phyloP scores from a whole-genome alignment of 306 rosid species.

The Dicorynia guianensis region DNA sequence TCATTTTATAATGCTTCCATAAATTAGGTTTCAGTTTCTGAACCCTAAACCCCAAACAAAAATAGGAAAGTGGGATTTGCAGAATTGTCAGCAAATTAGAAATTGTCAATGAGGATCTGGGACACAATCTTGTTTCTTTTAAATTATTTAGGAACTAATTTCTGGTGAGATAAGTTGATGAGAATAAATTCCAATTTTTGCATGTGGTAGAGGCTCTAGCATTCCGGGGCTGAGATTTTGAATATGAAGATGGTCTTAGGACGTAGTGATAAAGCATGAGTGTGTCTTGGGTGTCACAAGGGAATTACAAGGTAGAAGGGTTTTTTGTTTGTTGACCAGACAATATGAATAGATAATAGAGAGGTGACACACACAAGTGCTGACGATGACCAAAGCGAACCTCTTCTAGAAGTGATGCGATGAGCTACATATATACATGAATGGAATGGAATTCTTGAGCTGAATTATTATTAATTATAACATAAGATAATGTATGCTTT shows the following conservation, averaged over 20 bases:
- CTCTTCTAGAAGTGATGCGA: constrained; percentile 15
- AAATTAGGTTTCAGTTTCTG: no score
- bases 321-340: neutral
- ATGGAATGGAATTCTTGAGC: neutral
- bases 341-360: neutral
- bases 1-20: constrained; percentile 19
- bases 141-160: constrained; percentile 1
- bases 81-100: neutral
- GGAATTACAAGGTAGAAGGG: neutral
- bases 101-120: neutral
- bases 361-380: neutral
- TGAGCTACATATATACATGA: neutral
- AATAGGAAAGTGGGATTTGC: neutral
- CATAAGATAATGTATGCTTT: neutral
- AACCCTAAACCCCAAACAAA: no score
- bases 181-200: neutral
- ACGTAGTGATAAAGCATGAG: neutral
- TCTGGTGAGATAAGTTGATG: neutral
- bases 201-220: neutral
- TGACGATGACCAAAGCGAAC: neutral
- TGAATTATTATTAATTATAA: neutral
- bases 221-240: neutral
- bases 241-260: neutral
- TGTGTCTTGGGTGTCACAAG: neutral
- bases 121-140: neutral